Evolutionary conservation across 805 yeast species (phyloP).

Genomic region (Barnettozyma sp.): DNA sequence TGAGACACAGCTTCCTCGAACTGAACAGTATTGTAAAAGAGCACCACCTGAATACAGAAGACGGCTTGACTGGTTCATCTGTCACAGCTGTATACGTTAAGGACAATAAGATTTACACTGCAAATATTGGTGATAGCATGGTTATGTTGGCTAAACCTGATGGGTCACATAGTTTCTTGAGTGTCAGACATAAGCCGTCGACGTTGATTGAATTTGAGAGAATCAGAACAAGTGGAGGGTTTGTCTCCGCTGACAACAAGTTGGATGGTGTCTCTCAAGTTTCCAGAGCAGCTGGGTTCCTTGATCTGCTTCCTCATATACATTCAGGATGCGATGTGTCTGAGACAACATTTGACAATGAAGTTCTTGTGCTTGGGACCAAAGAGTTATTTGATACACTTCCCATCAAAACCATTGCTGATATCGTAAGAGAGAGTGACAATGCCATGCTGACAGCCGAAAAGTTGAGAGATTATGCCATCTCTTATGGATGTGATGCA

Average conservation of each 20-base stretch:
- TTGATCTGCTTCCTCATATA: slow-evolving; percentile 77
- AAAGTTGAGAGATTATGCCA: slow-evolving; percentile 86
- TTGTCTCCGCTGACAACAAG: slow-evolving; percentile 76
- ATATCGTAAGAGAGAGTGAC: slow-evolving; percentile 72
- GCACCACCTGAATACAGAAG: slow-evolving; percentile 52
- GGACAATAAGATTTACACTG: slow-evolving; percentile 64
- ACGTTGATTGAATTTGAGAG: slow-evolving; percentile 72
- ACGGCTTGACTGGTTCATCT: slow-evolving; percentile 75
- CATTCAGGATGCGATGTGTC: slow-evolving; percentile 82
- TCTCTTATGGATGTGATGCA: slow-evolving; percentile 81
- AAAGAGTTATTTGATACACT: slow-evolving; percentile 80
- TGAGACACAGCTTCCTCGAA: slow-evolving; percentile 72
- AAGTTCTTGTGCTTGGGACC: slow-evolving; percentile 78
- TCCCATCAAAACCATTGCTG: slow-evolving; percentile 81
- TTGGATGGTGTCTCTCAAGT: slow-evolving; percentile 77
- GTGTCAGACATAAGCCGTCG: slow-evolving; percentile 81
- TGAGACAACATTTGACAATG: slow-evolving; percentile 61
- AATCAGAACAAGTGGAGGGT: slow-evolving; percentile 87
- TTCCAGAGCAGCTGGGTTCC: slow-evolving; percentile 89
- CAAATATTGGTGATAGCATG: slow-evolving; percentile 88
- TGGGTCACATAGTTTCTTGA: slow-evolving; percentile 71
- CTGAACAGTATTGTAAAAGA: slow-evolving; percentile 68
- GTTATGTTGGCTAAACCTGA: slow-evolving; percentile 71
- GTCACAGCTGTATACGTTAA: slow-evolving; percentile 75
- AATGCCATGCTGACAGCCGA: slow-evolving; percentile 92